These are phyloP conservation scores for Suillus fuscotomentosus DNA, from an alignment of 768 basidiomycete species.

Conservation along the genomic window DNA sequence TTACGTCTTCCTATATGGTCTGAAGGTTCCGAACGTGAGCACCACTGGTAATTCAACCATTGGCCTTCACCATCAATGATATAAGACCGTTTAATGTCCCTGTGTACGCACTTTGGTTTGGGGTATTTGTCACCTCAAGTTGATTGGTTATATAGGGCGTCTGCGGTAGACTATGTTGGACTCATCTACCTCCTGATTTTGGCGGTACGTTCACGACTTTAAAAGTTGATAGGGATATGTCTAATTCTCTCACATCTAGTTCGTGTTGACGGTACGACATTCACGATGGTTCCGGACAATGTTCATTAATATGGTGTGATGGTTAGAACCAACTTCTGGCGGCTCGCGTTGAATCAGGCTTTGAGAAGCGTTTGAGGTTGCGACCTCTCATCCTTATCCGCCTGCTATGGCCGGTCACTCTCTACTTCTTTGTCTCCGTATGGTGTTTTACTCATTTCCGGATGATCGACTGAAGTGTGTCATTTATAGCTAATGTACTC, in stretches of 20 bases:
- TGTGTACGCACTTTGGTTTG: constrained; percentile 38
- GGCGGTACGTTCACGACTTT: constrained; percentile 16
- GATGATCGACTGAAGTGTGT: neutral
- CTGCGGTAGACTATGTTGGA: constrained; percentile 52
- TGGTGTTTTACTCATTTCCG: constrained; percentile 13
- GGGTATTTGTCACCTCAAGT: neutral
- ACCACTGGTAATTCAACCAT: constrained; percentile 43
- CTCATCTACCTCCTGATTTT: constrained; percentile 48
- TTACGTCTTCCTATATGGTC: too few species aligned
- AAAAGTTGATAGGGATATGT: neutral
- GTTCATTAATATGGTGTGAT: neutral
- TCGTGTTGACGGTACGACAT: constrained; percentile 25
- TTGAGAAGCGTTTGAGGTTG: constrained; percentile 38
- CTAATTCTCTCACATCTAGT: constrained; percentile 16
- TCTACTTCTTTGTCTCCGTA: constrained; percentile 44
- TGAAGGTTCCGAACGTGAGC: too few species aligned
- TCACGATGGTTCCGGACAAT: neutral
- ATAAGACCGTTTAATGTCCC: constrained; percentile 57
- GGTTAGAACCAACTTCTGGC: constrained; percentile 30
- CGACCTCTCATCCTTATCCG: constrained; percentile 40
- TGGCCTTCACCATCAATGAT: constrained; percentile 48
- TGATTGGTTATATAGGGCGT: constrained; percentile 36
- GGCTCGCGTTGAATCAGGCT: constrained; percentile 36
- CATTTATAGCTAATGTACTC: constrained; percentile 49
- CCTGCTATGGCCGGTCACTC: constrained; percentile 34